Evolutionary conservation across 148 eudicot species (phyloP), one percentile per base, ranked within the genome.

Genomic region (Cornus controversa): DNA sequence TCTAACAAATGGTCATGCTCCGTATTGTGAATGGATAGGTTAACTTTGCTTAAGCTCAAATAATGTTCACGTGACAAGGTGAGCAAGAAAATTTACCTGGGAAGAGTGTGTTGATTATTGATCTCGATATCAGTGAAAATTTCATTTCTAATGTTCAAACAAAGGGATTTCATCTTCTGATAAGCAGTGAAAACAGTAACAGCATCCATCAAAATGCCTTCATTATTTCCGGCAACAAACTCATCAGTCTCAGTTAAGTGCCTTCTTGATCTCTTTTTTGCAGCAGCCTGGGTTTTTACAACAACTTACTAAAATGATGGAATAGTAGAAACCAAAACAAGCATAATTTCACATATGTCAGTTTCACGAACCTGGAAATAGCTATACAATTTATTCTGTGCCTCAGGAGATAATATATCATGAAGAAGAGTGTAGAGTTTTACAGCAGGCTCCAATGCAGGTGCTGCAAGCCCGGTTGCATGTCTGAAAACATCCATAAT

Each of bases 171-270:
- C 99, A 93, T 91, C 77, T 95, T 95, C 81, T 88, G 89, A 77
- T 95, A 93, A 29, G 99, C 99, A 76, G 92, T 88, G 65, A 93
- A 82, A 78, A 87, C 26, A 31, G 93, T 83, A 47, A 86, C 74
- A 9, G 88, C 80, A 81, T 95, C 99, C 79, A 88, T 60, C 78
- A 87, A 80, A 80, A 73, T 75, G 67, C 90, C 90, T 76, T 95
- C 98, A 62, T 84, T 89, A 72, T 83, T 87, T 72, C 84, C 80
- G 34, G 87, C 82, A 74, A 93, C 86, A 83, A 82, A 95, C 83
- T 95, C 99, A 63, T 95, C 99, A 18, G 97, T 93, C 81, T 95
- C 99, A 10, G 84, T 77, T 86, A 93, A 80, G 84, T 93, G 99
- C 81, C 94, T 85, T 82, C 87, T 91, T 36, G 96, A 89, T 84